Base-by-base conservation (phyloP, 192 early-diverging fungal genomes). In the Lunasporangiospora selenospora region DNA sequence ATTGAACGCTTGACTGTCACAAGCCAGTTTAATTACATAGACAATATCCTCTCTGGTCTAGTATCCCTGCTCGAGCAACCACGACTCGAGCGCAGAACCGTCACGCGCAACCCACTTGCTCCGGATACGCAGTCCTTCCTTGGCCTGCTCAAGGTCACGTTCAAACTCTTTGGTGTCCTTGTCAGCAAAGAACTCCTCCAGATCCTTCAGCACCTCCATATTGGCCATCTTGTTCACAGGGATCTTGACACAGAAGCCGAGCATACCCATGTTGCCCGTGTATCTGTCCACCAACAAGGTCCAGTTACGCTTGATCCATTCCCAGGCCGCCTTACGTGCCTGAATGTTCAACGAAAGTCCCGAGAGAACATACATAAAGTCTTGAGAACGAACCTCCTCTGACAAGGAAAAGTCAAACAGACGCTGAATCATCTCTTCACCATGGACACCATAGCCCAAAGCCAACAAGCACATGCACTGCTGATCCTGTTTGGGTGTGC, bases 381-480 rank as follows among this genome's bases (percentile, higher is more conserved):
- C 88, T 62, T 86, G 84, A 38, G 83, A 75, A 50, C 84, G 83
- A 45, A 89, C 85, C 9, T 75, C 58, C 30, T 85, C 84, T 16
- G 80, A 69, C 26, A 88, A 53, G 1, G 80, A 79, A 76, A 84
- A 81, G 58, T 76, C 80, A 38, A 89, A 77, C 40, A 82, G 57
- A 24, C 80, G 76, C 40, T 80, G 60, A 45, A 86, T 71, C 46
- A 84, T 65, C 32, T 58, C 83, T 39, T 80, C 62, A 33, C 75
- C 76, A 24, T 73, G 65, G 7, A 87, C 86, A 59, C 90, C 75
- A 1, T 80, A 57, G 19, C 65, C 73, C 23, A 93, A 76, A 7
- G 89, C 85, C 1, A 69, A 75, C 56, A 89, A 60, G 29, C 84
- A 80, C 62, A 77, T 89, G 71, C 19, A 69, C 67, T 60, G 80